A percentile compares a stretch with the other conserved stretches of the same genome.
phyloP scores from a whole-genome alignment of 2,329 filamentous ascomycete species.

The Colletotrichum eremochloae region DNA sequence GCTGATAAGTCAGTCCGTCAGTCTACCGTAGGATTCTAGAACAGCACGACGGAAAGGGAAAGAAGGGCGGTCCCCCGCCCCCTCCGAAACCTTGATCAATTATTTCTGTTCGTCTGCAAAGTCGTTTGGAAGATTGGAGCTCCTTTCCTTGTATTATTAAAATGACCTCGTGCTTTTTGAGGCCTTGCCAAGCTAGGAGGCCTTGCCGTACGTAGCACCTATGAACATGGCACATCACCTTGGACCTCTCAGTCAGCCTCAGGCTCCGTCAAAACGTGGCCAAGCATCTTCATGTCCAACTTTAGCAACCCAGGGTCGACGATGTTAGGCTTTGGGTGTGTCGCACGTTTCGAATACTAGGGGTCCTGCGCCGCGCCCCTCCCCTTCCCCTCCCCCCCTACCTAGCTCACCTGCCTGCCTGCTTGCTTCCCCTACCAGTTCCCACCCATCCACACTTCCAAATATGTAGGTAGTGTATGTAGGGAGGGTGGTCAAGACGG shows the following conservation, averaged over 20 bases:
- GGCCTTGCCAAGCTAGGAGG: conserved; percentile 33
- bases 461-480: too few relatives aligned
- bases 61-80: too few relatives aligned
- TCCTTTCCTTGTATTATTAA: neutral
- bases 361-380: conserved; percentile 14
- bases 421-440: conserved; percentile 1
- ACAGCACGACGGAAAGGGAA: neutral
- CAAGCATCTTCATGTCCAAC: conserved; percentile 40
- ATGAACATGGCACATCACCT: conserved; percentile 19
- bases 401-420: conserved; percentile 14
- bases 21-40: neutral
- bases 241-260: conserved; percentile 39
- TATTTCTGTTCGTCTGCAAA: neutral
- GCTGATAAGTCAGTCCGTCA: neutral
- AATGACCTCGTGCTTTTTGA: too few relatives aligned
- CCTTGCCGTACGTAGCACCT: neutral
- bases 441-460: neutral
- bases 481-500: neutral
- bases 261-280: conserved; percentile 38
- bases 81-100: conserved; percentile 2
- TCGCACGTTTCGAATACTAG: conserved; percentile 40
- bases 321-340: conserved; percentile 26
- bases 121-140: neutral
- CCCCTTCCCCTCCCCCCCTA: neutral
- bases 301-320: conserved; percentile 30